Conservation (phyloP, 768 basidiomycete genomes). For the Collybia sordida region DNA sequence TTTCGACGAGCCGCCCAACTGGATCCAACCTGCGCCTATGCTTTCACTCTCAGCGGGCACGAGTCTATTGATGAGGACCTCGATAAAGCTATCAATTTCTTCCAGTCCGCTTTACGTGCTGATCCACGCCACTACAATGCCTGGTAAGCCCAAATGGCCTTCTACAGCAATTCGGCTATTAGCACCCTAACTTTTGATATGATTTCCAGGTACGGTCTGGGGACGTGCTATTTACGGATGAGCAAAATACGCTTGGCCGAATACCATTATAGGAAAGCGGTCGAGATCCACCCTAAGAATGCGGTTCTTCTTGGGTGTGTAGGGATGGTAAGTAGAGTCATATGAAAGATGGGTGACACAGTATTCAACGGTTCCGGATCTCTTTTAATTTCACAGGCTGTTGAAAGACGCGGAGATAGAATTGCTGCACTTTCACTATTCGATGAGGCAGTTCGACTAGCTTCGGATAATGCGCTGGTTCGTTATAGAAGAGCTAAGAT, state of each 20-base stretch:
- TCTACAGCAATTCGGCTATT: constrained; percentile 13
- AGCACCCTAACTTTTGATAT: constrained; percentile 29
- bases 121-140: constrained; percentile 97
- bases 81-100: constrained; percentile 89
- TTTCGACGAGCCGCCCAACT: constrained; percentile 90
- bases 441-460: constrained; percentile 74
- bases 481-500: constrained; percentile 94
- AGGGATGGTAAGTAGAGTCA: constrained; percentile 76
- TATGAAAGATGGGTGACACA: constrained; percentile 14
- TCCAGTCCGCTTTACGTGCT: constrained; percentile 87
- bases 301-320: constrained; percentile 96
- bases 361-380: constrained; percentile 24
- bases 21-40: constrained; percentile 90
- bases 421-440: constrained; percentile 77
- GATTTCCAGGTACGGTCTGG: constrained; percentile 89
- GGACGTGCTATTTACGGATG: constrained; percentile 93
- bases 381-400: constrained; percentile 56
- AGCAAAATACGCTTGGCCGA: constrained; percentile 93
- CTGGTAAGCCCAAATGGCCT: constrained; percentile 61
- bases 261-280: constrained; percentile 93
- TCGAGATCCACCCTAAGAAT: constrained; percentile 91
- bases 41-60: constrained; percentile 94
- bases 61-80: constrained; percentile 96
- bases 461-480: constrained; percentile 90
- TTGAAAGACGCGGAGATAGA: constrained; percentile 82